phyloP scores from a whole-genome alignment of 352 stramenopile genomes.

The Globisporangium okanoganense region DNA sequence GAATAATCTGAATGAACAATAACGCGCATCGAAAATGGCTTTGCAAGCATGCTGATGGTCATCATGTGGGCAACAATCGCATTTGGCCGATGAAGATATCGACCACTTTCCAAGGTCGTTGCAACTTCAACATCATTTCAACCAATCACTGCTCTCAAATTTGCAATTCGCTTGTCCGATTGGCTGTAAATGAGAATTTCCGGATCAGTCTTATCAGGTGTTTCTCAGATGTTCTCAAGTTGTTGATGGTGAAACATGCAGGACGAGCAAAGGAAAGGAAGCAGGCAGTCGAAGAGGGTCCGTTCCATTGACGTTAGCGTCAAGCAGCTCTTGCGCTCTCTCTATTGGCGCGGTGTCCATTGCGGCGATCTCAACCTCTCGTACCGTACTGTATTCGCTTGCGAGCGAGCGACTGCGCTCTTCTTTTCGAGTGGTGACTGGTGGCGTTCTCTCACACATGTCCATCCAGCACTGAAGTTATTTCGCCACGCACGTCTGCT shows the following conservation, averaged over 20 bases:
- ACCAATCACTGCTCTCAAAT: not conserved
- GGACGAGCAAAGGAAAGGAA: not conserved
- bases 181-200: not conserved
- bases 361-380: not conserved
- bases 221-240: too few species aligned
- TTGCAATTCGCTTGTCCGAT: not conserved
- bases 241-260: not conserved
- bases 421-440: too few species aligned
- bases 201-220: not conserved
- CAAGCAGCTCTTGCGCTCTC: not conserved
- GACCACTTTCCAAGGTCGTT: too few species aligned
- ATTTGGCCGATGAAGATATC: too few species aligned
- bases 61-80: too few species aligned
- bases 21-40: too few species aligned
- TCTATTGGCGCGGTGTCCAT: not conserved
- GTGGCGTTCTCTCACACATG: too few species aligned
- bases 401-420: not conserved
- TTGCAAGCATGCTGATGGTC: too few species aligned
- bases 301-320: not conserved
- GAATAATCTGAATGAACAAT: too few species aligned
- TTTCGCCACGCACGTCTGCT: too few species aligned
- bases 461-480: too few species aligned
- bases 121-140: conserved; percentile 16
- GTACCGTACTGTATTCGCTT: not conserved
- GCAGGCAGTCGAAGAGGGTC: conserved; percentile 1